Percentiles rank a stretch among this genome's conserved stretches.
These are phyloP conservation scores for Rhizophagus prolifer DNA, from an alignment of 192 early-diverging fungal genomes.

Conservation along the genomic window DNA sequence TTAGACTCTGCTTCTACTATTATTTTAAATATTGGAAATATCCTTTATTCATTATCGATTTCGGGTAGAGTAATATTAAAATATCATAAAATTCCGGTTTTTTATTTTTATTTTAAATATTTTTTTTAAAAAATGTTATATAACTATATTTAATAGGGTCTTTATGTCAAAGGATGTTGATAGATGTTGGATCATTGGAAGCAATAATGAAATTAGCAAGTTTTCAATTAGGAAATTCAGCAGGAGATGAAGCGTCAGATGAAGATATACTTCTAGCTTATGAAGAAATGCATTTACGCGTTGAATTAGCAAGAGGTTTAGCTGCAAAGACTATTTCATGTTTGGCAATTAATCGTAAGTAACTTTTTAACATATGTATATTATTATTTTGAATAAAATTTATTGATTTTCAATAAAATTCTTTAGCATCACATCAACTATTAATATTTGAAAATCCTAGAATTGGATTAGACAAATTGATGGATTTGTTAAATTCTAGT, in stretches of 20 bases:
- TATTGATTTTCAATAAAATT: not conserved
- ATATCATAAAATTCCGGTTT: not conserved
- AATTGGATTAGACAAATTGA: conserved; percentile 37
- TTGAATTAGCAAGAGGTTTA: conserved; percentile 41
- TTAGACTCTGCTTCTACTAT: conserved; percentile 13
- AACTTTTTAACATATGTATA: not conserved
- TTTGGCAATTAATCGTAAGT: conserved; percentile 36
- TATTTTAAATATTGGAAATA: conserved; percentile 19
- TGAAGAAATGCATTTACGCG: conserved; percentile 37
- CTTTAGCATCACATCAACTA: conserved; percentile 46
- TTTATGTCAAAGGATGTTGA: conserved; percentile 21
- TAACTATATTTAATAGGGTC: not conserved
- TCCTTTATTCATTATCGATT: not conserved
- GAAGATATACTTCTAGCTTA: conserved; percentile 30
- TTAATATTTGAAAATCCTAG: conserved; percentile 49
- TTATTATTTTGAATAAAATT: not conserved
- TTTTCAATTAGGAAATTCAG: conserved; percentile 12
- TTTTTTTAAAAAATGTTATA: not conserved
- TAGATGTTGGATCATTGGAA: conserved; percentile 30
- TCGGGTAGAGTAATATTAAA: not conserved
- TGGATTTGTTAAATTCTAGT: conserved; percentile 41
- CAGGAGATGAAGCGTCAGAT: conserved; percentile 8
- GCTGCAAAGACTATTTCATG: conserved; percentile 47
- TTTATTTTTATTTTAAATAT: not conserved
- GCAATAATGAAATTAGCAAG: conserved; percentile 30